phyloP scores from a whole-genome alignment of 441 rosid genomes.

The Adansonia grandidieri region DNA sequence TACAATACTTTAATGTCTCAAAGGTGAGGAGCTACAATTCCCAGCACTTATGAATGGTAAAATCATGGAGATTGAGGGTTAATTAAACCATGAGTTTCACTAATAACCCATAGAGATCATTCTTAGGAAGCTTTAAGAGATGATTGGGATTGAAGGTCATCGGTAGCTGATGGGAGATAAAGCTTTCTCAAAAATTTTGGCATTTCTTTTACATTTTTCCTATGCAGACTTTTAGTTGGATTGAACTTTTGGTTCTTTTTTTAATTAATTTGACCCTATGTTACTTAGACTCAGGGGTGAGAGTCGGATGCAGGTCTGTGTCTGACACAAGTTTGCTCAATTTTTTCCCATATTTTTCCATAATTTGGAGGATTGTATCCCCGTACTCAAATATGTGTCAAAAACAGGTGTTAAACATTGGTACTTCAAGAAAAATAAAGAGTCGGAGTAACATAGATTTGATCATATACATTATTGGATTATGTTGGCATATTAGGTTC shows the following conservation, averaged over 20 bases:
- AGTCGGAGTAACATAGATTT: no score
- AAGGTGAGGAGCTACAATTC: constrained; percentile 16
- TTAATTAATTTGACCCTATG: not conserved
- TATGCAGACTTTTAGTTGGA: not conserved
- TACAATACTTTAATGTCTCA: not conserved
- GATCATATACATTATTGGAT: not conserved
- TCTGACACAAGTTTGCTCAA: no score
- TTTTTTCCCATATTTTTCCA: no score
- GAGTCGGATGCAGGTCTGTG: no score
- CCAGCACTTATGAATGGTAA: not conserved
- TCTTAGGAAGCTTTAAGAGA: not conserved
- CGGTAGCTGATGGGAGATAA: not conserved
- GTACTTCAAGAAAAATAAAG: no score
- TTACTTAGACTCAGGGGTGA: no score
- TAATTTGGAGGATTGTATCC: no score
- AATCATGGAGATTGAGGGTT: not conserved
- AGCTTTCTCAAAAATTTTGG: not conserved
- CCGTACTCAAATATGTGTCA: no score
- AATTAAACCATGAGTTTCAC: constrained; percentile 3
- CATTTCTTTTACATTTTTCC: not conserved
- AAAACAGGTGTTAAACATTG: no score
- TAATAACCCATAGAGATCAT: not conserved
- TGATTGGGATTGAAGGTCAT: not conserved
- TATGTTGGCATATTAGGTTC: not conserved
- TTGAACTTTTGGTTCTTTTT: not conserved